A percentile compares a stretch with the other conserved stretches of the same genome.
phyloP scores from a whole-genome alignment of 768 basidiomycete genomes.

The Rubroboletus pulcherrimus region DNA sequence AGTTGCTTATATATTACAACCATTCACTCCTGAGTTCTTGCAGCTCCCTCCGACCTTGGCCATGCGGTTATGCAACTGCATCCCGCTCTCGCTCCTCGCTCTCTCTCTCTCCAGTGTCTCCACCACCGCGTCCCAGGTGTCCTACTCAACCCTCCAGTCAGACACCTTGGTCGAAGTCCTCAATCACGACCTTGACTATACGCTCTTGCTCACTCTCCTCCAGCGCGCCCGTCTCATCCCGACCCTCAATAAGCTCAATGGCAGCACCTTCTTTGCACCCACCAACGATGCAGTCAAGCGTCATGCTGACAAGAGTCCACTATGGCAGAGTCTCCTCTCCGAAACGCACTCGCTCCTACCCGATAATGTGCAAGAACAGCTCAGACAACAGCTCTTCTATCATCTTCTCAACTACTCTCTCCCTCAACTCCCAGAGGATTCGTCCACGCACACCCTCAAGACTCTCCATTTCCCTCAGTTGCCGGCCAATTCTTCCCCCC shows the following conservation, averaged over 20 bases:
- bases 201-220: constrained; percentile 68
- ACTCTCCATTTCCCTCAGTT: constrained; percentile 73
- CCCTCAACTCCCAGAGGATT: constrained; percentile 38
- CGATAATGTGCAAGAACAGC: constrained; percentile 80
- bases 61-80: constrained; percentile 34
- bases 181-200: constrained; percentile 69
- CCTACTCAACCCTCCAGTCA: constrained; percentile 31
- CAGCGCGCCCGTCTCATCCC: constrained; percentile 88
- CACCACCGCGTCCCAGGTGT: constrained; percentile 20
- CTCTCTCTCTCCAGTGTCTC: constrained; percentile 4
- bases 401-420: constrained; percentile 87
- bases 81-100: constrained; percentile 35
- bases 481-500: constrained; percentile 56
- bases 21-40: background rate
- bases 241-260: constrained; percentile 81
- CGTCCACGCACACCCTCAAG: constrained; percentile 38
- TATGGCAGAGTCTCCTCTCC: constrained; percentile 32
- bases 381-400: constrained; percentile 91
- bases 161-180: constrained; percentile 79
- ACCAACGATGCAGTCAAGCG: constrained; percentile 85
- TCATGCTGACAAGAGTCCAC: constrained; percentile 31
- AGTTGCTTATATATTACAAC: constrained; percentile 2
- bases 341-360: constrained; percentile 36
- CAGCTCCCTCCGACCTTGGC: background rate
- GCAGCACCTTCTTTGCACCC: constrained; percentile 88